phyloP scores from a whole-genome alignment of 441 rosid genomes.

The Gossypium gossypioides region DNA sequence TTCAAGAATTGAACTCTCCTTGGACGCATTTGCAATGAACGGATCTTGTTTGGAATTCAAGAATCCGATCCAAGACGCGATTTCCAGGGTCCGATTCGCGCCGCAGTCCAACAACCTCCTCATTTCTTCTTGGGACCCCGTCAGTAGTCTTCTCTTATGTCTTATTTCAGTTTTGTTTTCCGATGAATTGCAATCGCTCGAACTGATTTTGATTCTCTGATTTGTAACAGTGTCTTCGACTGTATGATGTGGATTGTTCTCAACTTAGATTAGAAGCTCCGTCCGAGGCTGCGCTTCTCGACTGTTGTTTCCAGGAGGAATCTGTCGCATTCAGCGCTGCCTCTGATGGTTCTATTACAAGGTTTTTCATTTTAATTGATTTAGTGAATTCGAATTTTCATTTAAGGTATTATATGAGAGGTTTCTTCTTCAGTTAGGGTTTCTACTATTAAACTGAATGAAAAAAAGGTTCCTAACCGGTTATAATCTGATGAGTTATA shows the following conservation, averaged over 20 bases:
- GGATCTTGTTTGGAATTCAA: conserved; percentile 33
- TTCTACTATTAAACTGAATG: not conserved
- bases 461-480: not conserved
- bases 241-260: conserved; percentile 59
- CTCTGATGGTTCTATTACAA: conserved; percentile 61
- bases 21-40: conserved; percentile 23
- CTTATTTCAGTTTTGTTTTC: not conserved
- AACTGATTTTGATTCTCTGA: not conserved
- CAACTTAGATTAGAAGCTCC: conserved; percentile 39
- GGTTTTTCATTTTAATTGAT: conserved; percentile 27
- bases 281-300: conserved; percentile 51
- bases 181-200: not conserved
- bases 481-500: not conserved
- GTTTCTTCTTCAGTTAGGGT: not conserved
- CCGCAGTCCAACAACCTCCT: conserved; percentile 69
- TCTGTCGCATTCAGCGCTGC: conserved; percentile 41
- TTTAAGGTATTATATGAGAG: not conserved
- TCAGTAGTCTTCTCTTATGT: conserved; percentile 23
- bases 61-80: conserved; percentile 49
- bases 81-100: conserved; percentile 68
- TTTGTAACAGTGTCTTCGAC: conserved; percentile 45
- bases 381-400: not conserved
- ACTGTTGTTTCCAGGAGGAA: conserved; percentile 65
- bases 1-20: not conserved
- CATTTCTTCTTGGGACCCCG: conserved; percentile 84